phyloP scores from a whole-genome alignment of 2,329 filamentous ascomycete species.

The Penicillium sp. region DNA sequence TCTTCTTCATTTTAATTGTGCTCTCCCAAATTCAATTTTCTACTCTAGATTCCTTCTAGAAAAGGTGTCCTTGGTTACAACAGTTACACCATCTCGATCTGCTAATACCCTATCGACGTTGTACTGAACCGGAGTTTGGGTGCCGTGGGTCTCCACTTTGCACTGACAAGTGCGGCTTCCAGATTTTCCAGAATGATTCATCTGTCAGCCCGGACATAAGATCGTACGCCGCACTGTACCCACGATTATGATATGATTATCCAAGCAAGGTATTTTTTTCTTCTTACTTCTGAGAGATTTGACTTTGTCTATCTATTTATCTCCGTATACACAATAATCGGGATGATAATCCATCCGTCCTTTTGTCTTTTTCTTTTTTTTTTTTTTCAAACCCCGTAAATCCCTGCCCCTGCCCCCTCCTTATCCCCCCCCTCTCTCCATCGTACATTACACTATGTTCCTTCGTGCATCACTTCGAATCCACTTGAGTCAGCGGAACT shows the following conservation, averaged over 20 bases:
- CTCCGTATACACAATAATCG: too few species aligned
- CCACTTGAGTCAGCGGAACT: conserved; percentile 19
- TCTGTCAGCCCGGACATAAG: conserved; percentile 14
- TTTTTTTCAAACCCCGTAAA: too few species aligned
- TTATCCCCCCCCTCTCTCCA: neutral
- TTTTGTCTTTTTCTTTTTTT: neutral
- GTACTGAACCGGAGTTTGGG: conserved; percentile 17
- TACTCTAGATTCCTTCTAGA: too few species aligned
- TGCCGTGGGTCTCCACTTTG: conserved; percentile 11
- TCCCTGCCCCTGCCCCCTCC: too few species aligned
- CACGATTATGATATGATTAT: neutral
- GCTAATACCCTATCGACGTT: neutral
- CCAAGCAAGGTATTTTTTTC: too few species aligned
- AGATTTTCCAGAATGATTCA: conserved; percentile 14
- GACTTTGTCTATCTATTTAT: neutral
- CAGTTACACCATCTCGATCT: conserved; percentile 1
- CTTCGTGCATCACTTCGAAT: too few species aligned
- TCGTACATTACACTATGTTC: too few species aligned
- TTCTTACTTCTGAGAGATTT: too few species aligned
- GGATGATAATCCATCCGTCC: neutral
- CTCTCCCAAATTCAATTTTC: conserved; percentile 1
- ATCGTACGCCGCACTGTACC: neutral
- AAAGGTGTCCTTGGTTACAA: too few species aligned
- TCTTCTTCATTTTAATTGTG: too few species aligned
- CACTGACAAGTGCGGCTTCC: conserved; percentile 17